Evolutionary conservation across 306 rosid species (phyloP).

Genomic region (Chamaecrista fasciculata): DNA sequence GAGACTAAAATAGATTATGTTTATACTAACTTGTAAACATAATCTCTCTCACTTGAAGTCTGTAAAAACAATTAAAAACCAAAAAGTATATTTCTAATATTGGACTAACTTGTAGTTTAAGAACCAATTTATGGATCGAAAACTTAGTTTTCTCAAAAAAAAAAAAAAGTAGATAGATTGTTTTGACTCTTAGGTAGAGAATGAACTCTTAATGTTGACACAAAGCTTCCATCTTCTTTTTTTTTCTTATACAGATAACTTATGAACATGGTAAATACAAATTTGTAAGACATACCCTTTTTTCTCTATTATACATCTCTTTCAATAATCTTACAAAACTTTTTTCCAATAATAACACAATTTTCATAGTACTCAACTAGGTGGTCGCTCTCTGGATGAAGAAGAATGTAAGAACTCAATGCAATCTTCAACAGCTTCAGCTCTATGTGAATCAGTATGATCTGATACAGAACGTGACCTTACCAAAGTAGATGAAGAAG

Average conservation of each 20-base stretch:
- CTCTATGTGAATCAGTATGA: conserved; percentile 68
- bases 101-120: too few relatives aligned
- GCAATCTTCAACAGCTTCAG: conserved; percentile 83
- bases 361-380: conserved; percentile 46
- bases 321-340: conserved; percentile 26
- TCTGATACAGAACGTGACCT: conserved; percentile 72
- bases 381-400: conserved; percentile 63
- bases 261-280: conserved; percentile 22
- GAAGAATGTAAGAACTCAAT: conserved; percentile 85
- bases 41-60: too few relatives aligned
- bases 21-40: too few relatives aligned
- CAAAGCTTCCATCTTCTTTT: not conserved
- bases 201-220: too few relatives aligned
- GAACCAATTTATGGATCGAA: too few relatives aligned
- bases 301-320: conserved; percentile 24
- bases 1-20: too few relatives aligned
- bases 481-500: conserved; percentile 62
- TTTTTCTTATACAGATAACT: not conserved
- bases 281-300: conserved; percentile 47
- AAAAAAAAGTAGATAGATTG: too few relatives aligned
- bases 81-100: too few relatives aligned
- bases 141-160: too few relatives aligned
- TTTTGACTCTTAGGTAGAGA: not conserved
- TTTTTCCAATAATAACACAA: conserved; percentile 20
- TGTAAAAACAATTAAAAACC: too few relatives aligned